These are phyloP conservation scores for Clarireedia homoeocarpa DNA, from an alignment of 2,329 filamentous ascomycete genomes.

Conservation along the genomic window DNA sequence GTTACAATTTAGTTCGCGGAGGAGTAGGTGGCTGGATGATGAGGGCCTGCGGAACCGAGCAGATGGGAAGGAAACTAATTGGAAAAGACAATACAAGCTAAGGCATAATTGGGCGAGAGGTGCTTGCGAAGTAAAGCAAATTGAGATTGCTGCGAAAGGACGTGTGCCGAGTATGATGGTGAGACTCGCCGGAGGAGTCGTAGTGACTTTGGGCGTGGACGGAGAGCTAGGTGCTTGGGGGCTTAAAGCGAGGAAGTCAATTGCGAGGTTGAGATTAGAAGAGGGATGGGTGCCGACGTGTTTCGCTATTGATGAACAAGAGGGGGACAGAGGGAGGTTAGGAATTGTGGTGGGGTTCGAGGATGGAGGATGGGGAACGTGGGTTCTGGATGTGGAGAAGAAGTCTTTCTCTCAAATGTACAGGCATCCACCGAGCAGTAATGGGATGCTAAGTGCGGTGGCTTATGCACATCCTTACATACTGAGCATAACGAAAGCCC, in stretches of 20 bases:
- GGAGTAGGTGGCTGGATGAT: constrained; percentile 41
- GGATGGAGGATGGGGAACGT: constrained; percentile 65
- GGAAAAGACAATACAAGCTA: constrained; percentile 84
- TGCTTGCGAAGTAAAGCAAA: constrained; percentile 70
- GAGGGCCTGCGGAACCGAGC: constrained; percentile 22
- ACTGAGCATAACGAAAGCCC: constrained; percentile 67
- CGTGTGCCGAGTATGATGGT: constrained; percentile 56
- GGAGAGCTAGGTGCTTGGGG: constrained; percentile 75
- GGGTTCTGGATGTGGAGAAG: constrained; percentile 45
- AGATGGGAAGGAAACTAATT: constrained; percentile 47
- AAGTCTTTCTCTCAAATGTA: constrained; percentile 21
- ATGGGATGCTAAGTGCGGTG: constrained; percentile 52
- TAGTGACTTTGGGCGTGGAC: constrained; percentile 65
- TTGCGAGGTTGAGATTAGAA: constrained; percentile 43
- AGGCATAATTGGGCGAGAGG: constrained; percentile 88
- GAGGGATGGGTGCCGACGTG: constrained; percentile 44
- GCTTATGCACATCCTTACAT: constrained; percentile 70
- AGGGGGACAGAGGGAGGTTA: constrained; percentile 36
- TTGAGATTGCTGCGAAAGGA: constrained; percentile 38
- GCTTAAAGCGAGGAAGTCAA: constrained; percentile 51
- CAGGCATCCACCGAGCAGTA: constrained; percentile 22
- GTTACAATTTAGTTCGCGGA: constrained; percentile 35
- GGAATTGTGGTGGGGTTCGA: constrained; percentile 62
- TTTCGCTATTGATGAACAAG: constrained; percentile 55
- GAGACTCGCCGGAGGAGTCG: constrained; percentile 67